Evolutionary conservation across 352 stramenopile genomes (phyloP).

Genomic region (Phytophthora europaea): DNA sequence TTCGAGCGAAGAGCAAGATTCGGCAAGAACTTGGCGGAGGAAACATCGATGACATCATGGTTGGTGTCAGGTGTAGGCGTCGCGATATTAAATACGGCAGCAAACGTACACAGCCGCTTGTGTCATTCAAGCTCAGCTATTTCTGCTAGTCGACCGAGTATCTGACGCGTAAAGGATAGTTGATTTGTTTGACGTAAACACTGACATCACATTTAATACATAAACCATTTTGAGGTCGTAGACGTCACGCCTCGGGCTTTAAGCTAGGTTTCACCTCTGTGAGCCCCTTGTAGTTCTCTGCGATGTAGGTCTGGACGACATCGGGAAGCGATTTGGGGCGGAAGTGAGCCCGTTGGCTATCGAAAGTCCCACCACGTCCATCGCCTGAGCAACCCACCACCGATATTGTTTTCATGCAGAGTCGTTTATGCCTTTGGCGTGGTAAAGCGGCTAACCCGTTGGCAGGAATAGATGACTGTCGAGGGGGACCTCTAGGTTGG

Average conservation of each 20-base stretch:
- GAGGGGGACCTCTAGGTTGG: background rate
- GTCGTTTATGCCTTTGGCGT: background rate
- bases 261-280: background rate
- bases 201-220: no score
- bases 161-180: no score
- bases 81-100: background rate
- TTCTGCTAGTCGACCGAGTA: no score
- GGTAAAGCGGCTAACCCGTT: background rate
- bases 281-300: background rate
- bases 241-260: no score
- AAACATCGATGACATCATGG: background rate
- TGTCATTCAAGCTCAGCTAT: no score
- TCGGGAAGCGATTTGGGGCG: background rate
- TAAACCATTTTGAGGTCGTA: no score
- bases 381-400: conserved; percentile 5
- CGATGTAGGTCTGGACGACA: background rate
- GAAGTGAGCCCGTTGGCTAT: conserved; percentile 17
- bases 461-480: background rate
- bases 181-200: no score
- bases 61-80: no score
- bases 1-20: background rate
- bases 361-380: conserved; percentile 5
- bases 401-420: conserved; percentile 16
- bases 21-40: background rate
- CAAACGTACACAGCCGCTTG: no score